phyloP scores from a whole-genome alignment of 129 eudicot species.

The Flaveria sonorensis region DNA sequence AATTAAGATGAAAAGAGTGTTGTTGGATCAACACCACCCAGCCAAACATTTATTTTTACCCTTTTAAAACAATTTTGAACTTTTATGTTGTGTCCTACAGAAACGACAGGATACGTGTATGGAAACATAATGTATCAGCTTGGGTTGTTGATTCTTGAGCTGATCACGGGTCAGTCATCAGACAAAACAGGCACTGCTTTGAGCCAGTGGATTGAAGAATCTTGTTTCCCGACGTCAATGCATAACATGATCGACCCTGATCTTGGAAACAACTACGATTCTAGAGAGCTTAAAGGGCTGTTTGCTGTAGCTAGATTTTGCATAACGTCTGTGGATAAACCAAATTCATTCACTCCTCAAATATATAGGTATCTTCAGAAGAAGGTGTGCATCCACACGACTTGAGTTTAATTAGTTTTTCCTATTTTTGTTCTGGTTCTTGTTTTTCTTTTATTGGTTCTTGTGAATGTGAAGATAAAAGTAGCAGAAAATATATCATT shows the following conservation, averaged over 20 bases:
- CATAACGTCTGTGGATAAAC: slow-evolving; percentile 57
- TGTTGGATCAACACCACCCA: background rate
- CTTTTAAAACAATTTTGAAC: background rate
- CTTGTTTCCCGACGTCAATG: slow-evolving; percentile 48
- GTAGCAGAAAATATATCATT: slow-evolving; percentile 13
- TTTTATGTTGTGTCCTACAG: slow-evolving; percentile 36
- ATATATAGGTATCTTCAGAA: slow-evolving; percentile 78
- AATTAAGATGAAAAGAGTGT: background rate
- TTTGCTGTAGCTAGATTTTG: slow-evolving; percentile 81
- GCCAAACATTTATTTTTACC: no score
- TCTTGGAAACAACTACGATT: slow-evolving; percentile 69
- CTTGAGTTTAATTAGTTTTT: background rate
- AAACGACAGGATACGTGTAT: slow-evolving; percentile 38
- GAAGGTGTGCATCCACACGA: slow-evolving; percentile 46
- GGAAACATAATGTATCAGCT: slow-evolving; percentile 65
- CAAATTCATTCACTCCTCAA: slow-evolving; percentile 56
- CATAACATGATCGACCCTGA: slow-evolving; percentile 90
- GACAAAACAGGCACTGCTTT: slow-evolving; percentile 59
- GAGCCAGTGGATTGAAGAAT: slow-evolving; percentile 72
- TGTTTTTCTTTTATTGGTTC: no score
- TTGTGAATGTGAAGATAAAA: slow-evolving; percentile 3
- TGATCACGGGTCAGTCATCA: slow-evolving; percentile 85
- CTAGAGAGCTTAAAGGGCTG: slow-evolving; percentile 65
- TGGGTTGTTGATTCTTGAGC: slow-evolving; percentile 76
- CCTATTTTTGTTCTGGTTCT: background rate